Conservation (phyloP, 164 flowering plant species). For the Brasenia schreberi region DNA sequence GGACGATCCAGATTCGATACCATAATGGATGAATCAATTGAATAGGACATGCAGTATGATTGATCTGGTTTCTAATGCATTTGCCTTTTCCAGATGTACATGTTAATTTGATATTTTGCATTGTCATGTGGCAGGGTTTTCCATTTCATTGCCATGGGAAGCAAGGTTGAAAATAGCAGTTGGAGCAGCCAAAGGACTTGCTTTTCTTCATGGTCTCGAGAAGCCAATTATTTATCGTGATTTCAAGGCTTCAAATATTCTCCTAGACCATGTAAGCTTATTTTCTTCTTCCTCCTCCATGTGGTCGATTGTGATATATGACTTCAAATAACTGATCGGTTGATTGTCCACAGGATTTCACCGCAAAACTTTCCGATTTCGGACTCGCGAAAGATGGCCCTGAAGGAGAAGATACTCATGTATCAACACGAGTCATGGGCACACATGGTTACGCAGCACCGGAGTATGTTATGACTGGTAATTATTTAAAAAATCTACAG, state of each 20-base stretch:
- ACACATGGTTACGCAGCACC: neutral
- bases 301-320: neutral
- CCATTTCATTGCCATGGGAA: constrained; percentile 36
- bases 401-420: neutral
- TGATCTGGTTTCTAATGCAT: neutral
- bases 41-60: neutral
- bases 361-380: neutral
- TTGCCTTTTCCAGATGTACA: neutral
- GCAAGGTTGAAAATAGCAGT: constrained; percentile 53
- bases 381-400: neutral
- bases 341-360: neutral
- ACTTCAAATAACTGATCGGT: neutral
- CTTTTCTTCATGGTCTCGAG: constrained; percentile 64
- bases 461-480: neutral
- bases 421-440: neutral
- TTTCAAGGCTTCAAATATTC: constrained; percentile 80
- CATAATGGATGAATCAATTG: neutral
- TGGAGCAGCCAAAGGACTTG: constrained; percentile 79
- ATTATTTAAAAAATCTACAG: neutral
- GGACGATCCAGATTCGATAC: too few species aligned
- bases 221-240: constrained; percentile 69
- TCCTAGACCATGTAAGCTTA: constrained; percentile 61
- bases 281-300: neutral
- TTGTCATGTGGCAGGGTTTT: neutral
- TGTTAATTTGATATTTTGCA: too few species aligned